A percentile compares a stretch with the other conserved stretches of the same genome.
Evolutionary conservation across 345 rosid species (phyloP).

Genomic region (Clarkia xantiana): DNA sequence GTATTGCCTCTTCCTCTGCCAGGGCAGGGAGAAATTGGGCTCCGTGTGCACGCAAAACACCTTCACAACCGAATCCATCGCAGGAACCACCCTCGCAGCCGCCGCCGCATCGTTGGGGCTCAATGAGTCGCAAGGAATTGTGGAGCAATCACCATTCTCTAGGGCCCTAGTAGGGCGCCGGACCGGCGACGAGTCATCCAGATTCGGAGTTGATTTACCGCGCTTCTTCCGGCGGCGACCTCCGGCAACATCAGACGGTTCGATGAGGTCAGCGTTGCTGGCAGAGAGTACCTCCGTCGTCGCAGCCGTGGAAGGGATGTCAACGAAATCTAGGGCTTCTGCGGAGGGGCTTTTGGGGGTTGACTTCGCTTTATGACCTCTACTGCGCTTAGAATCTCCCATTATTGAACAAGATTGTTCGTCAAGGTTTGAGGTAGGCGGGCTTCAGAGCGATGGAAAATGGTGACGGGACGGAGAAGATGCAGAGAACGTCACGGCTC

Average conservation of each 20-base stretch:
- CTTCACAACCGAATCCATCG: slow-evolving; percentile 86
- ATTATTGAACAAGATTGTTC: slow-evolving; percentile 4
- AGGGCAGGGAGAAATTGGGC: slow-evolving; percentile 78
- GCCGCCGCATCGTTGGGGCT: background rate
- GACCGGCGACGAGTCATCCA: slow-evolving; percentile 14
- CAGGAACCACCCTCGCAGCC: slow-evolving; percentile 36
- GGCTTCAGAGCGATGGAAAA: background rate
- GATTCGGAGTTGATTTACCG: slow-evolving; percentile 13
- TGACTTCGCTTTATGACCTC: slow-evolving; percentile 37
- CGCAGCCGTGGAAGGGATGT: slow-evolving; percentile 6
- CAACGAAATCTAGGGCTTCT: slow-evolving; percentile 20
- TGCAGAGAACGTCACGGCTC: background rate
- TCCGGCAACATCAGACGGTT: slow-evolving; percentile 6
- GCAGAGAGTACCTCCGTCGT: slow-evolving; percentile 20
- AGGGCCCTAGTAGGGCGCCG: slow-evolving; percentile 4
- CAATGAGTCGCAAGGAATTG: slow-evolving; percentile 1
- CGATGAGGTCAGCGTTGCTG: slow-evolving; percentile 19
- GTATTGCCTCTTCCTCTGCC: slow-evolving; percentile 87
- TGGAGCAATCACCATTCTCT: slow-evolving; percentile 11
- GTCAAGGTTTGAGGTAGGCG: background rate
- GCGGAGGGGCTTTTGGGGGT: background rate
- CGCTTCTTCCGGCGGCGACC: slow-evolving; percentile 36
- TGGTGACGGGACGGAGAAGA: background rate
- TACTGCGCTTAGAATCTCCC: slow-evolving; percentile 21
- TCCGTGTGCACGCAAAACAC: slow-evolving; percentile 86